phyloP scores from a whole-genome alignment of 768 basidiomycete genomes.

The Coprinellus aureogranulatus region DNA sequence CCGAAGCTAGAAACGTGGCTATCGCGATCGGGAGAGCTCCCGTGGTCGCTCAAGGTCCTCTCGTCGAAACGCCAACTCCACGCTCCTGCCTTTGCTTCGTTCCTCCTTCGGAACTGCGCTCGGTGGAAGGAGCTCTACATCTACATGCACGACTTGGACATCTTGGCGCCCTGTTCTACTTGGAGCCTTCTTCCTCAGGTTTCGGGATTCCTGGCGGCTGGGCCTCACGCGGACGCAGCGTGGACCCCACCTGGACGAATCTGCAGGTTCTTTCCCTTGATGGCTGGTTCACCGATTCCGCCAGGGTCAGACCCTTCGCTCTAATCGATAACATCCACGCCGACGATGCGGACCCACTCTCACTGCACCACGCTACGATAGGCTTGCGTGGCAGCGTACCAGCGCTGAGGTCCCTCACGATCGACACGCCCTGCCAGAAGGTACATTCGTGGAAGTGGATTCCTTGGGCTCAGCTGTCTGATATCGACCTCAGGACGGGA shows the following conservation, averaged over 20 bases:
- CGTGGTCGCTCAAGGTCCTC: slow-evolving; percentile 3
- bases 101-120: background rate
- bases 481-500: slow-evolving; percentile 2
- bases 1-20: slow-evolving; percentile 5
- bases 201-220: background rate
- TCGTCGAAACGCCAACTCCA: background rate
- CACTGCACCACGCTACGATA: background rate
- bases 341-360: background rate
- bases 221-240: background rate
- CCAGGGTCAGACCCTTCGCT: background rate
- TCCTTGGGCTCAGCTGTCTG: slow-evolving; percentile 3
- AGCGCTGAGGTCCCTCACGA: background rate
- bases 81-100: background rate
- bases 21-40: background rate
- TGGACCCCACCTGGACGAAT: background rate
- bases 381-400: background rate
- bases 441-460: slow-evolving; percentile 4
- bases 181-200: background rate
- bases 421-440: slow-evolving; percentile 3
- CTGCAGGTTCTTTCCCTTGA: slow-evolving; percentile 1
- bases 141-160: slow-evolving; percentile 3
- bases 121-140: slow-evolving; percentile 8
- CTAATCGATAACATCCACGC: background rate
- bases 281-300: slow-evolving; percentile 2
- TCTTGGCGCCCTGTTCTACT: background rate